Evolutionary conservation across 208 protist genomes (phyloP).

Genomic region (Trypanosomatidae sp.): DNA sequence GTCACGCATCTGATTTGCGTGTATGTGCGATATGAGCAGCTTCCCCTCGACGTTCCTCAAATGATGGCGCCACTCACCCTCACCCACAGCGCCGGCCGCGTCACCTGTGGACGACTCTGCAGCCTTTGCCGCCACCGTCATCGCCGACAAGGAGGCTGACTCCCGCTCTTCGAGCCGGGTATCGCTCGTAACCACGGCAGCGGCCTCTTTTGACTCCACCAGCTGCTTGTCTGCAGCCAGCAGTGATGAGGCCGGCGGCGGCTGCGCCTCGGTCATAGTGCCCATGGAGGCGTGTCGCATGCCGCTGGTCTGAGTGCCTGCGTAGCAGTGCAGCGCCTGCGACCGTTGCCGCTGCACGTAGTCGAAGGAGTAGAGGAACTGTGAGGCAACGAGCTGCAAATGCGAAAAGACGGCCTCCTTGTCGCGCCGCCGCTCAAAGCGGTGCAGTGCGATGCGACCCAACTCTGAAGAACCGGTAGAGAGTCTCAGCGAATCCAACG

Average conservation of each 20-base stretch:
- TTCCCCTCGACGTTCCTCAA: conserved; percentile 53
- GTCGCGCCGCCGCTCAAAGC: conserved; percentile 43
- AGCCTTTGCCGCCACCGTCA: background rate
- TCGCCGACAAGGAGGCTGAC: background rate
- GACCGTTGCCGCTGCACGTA: conserved; percentile 16
- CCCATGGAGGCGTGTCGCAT: conserved; percentile 28
- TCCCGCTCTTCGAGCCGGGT: background rate
- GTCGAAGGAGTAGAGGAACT: conserved; percentile 42
- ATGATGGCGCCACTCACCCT: conserved; percentile 40
- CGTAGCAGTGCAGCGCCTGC: conserved; percentile 6
- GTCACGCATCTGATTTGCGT: background rate
- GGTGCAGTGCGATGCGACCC: conserved; percentile 25
- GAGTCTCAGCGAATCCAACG: conserved; percentile 4
- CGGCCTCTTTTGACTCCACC: background rate
- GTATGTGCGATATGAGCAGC: conserved; percentile 25
- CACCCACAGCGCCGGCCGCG: conserved; percentile 18
- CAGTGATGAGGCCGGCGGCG: background rate
- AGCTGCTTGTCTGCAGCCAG: background rate
- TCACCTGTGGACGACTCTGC: conserved; percentile 5
- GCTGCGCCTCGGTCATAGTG: conserved; percentile 28
- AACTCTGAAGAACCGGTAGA: conserved; percentile 15
- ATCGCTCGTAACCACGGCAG: background rate
- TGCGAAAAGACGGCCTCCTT: conserved; percentile 43
- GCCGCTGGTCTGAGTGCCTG: conserved; percentile 42
- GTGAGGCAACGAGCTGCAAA: conserved; percentile 29